A percentile compares a stretch with the other conserved stretches of the same genome.
phyloP scores from a whole-genome alignment of 108 stramenopile genomes.

The Skeletonema tropicum region DNA sequence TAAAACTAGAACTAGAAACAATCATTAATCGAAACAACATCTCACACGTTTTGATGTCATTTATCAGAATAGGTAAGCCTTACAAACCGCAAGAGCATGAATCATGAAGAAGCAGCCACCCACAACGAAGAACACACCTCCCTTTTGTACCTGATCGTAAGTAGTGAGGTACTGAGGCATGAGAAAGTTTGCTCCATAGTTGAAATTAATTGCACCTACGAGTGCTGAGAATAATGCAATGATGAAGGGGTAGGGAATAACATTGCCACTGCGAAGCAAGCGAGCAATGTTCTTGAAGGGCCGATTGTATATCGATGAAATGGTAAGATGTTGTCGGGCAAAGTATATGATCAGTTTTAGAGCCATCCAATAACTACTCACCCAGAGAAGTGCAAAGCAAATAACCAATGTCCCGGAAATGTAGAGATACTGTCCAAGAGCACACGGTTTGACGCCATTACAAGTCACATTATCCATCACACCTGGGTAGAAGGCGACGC shows the following conservation, averaged over 20 bases:
- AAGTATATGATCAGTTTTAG: not conserved
- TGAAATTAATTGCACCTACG: conserved; percentile 16
- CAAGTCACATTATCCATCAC: not conserved
- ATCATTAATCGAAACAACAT: not conserved
- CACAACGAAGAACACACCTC: conserved; percentile 17
- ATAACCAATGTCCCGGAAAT: not conserved
- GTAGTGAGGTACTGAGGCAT: not conserved
- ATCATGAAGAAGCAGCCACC: conserved; percentile 13
- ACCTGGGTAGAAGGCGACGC: not conserved
- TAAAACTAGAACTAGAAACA: not conserved
- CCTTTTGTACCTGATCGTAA: conserved; percentile 1
- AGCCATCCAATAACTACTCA: not conserved
- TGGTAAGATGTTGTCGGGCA: not conserved
- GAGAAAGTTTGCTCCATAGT: conserved; percentile 17
- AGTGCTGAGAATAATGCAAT: conserved; percentile 16
- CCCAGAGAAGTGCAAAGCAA: conserved; percentile 6
- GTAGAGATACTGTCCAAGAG: conserved; percentile 12
- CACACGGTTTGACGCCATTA: not conserved
- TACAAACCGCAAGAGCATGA: conserved; percentile 10
- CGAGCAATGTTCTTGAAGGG: conserved; percentile 1
- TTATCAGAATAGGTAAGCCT: conserved; percentile 5
- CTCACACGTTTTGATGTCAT: not conserved
- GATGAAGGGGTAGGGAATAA: conserved; percentile 13
- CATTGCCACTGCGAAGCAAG: conserved; percentile 16
- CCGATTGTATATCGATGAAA: not conserved